Evolutionary conservation across 2,329 filamentous ascomycete genomes (phyloP), one percentile per base, ranked within the genome.

Genomic region (Venturia aucupariae): DNA sequence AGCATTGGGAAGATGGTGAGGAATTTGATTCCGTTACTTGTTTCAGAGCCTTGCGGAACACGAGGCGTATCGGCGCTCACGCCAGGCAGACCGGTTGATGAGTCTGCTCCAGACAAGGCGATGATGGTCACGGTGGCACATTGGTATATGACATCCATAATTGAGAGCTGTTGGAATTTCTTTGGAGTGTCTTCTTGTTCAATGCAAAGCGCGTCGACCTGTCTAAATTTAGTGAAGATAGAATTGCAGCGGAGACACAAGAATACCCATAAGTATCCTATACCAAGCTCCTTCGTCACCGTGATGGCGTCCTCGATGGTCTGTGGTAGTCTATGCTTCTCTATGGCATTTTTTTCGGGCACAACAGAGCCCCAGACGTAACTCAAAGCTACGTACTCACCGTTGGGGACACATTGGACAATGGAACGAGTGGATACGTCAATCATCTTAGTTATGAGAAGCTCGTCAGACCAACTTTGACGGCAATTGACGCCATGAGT

Each of bases 121-220:
- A 46, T 44, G 11, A 62, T 46, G 39, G 61, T 62, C 41, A 54
- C 30, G 13, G 46, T 48, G 7, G 61, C 61, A 8, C 32, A 42
- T 35, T 62, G 35, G 44, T 62, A 62, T 19, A 62, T 62, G n/a
- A 46, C n/a, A n/a, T 62, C 61, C 61, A 62, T 62, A 24, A 48
- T 62, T 22, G 24, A 41, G 44, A 62, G 41, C 35, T 62, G 61
- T 38, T 41, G n/a, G 7, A 27, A 38, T 19, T 62, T 62, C 19
- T 51, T 27, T 2, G n/a, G 19, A 27, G 41, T 44, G 15, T 62
- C 13, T 38, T 41, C 35, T 17, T 62, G 61, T 15, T 62, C 35
- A 30, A 62, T 62, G 27, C 61, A 62, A 32, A 42, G 30, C 6
- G 24, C 44, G 24, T 62, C 61, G 24, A 54, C 27, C 51, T 57